These are phyloP conservation scores for Tolypocladium capitatum DNA, from an alignment of 2,329 filamentous ascomycete species.

Conservation along the genomic window DNA sequence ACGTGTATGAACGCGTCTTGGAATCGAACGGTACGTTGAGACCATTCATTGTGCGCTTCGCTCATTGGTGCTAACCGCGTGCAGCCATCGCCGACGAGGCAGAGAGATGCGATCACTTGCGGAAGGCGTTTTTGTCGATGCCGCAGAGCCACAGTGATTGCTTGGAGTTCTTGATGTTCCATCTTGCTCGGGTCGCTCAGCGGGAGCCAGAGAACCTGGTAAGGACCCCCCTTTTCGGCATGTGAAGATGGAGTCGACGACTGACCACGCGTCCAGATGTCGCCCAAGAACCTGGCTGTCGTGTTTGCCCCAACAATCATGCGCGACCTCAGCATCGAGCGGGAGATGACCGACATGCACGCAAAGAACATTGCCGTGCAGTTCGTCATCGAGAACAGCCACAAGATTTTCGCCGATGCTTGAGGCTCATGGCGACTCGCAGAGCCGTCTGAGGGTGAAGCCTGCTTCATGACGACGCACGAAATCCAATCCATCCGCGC, in stretches of 20 bases:
- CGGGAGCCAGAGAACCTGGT: conserved; percentile 76
- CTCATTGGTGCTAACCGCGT: neutral
- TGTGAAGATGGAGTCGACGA: neutral
- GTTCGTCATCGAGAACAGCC: conserved; percentile 82
- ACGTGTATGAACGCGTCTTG: conserved; percentile 79
- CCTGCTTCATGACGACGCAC: neutral
- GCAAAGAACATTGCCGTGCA: conserved; percentile 85
- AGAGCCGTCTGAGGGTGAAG: neutral
- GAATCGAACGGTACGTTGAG: conserved; percentile 57
- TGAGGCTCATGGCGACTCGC: conserved; percentile 2
- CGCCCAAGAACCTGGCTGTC: conserved; percentile 85
- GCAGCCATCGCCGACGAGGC: conserved; percentile 50
- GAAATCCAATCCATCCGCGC: neutral
- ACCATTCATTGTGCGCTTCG: neutral
- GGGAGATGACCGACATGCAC: conserved; percentile 94
- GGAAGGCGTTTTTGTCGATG: conserved; percentile 61
- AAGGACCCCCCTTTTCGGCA: conserved; percentile 15
- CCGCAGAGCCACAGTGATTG: conserved; percentile 78
- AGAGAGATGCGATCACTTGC: conserved; percentile 58
- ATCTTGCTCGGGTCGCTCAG: conserved; percentile 74
- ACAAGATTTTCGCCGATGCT: conserved; percentile 57
- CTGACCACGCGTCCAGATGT: conserved; percentile 51
- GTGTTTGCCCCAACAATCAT: conserved; percentile 98
- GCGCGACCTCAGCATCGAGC: conserved; percentile 76
- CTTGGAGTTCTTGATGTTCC: conserved; percentile 87